phyloP scores from a whole-genome alignment of 2,329 filamentous ascomycete species.

The Botryotinia convoluta region DNA sequence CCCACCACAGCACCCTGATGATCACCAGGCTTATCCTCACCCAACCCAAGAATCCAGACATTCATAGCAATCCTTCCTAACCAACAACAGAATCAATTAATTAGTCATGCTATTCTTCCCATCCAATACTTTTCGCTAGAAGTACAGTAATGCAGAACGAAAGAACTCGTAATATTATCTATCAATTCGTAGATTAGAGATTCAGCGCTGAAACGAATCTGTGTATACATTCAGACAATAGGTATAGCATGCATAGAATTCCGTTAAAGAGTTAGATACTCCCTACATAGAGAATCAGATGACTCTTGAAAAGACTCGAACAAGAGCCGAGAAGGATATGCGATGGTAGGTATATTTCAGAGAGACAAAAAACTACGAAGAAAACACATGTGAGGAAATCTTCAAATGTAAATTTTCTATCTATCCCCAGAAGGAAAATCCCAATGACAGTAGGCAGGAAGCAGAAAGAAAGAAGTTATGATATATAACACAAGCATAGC shows the following conservation, averaged over 20 bases:
- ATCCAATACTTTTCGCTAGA: neutral
- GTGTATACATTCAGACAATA: neutral
- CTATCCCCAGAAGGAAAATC: too few species aligned
- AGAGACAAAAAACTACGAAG: too few species aligned
- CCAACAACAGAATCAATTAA: neutral
- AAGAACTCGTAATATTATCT: neutral
- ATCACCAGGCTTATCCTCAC: neutral
- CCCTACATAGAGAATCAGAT: neutral
- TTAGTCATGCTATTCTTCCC: neutral
- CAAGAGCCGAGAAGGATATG: neutral
- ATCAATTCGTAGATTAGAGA: neutral
- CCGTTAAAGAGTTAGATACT: neutral
- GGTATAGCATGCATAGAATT: neutral
- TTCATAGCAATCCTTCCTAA: neutral
- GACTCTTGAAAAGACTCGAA: neutral
- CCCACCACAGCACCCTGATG: neutral
- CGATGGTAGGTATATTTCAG: too few species aligned
- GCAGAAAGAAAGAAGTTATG: too few species aligned
- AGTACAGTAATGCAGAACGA: neutral
- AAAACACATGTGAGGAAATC: too few species aligned
- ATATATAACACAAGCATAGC: too few species aligned
- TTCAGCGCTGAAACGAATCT: neutral
- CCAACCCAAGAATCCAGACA: neutral
- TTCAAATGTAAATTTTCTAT: too few species aligned
- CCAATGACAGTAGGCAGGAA: too few species aligned